Percentiles rank a stretch among this genome's conserved stretches.
Evolutionary conservation across 768 basidiomycete species (phyloP).

Genomic region (Auricularia cornea): DNA sequence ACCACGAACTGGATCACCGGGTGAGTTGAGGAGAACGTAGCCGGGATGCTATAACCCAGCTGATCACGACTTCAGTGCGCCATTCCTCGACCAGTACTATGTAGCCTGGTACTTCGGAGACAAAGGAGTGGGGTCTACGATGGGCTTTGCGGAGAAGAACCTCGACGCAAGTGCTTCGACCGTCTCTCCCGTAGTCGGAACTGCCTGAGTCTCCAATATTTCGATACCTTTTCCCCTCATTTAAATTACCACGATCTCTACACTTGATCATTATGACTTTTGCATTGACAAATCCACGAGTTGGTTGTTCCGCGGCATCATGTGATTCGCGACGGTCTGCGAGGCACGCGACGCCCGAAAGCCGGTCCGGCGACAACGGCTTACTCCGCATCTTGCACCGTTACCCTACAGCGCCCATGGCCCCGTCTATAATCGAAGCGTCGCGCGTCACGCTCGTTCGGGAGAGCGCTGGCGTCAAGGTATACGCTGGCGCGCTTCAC

Average conservation of each 20-base stretch:
- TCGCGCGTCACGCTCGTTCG: neutral
- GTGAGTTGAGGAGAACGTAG: neutral
- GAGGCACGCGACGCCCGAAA: neutral
- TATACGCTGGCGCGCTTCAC: neutral
- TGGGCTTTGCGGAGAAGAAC: constrained; percentile 1
- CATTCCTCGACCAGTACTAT: constrained; percentile 9
- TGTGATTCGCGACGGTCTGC: too few species aligned
- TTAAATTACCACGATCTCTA: too few species aligned
- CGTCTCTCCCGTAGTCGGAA: neutral
- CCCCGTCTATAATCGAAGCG: neutral
- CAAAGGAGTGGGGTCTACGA: constrained; percentile 1
- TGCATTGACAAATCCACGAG: too few species aligned
- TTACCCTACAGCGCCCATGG: neutral
- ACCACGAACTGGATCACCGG: constrained; percentile 7
- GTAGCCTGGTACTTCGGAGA: constrained; percentile 6
- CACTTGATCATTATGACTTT: too few species aligned
- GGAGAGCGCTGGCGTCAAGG: neutral
- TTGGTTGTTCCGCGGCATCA: too few species aligned
- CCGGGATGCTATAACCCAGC: neutral
- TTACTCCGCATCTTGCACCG: neutral
- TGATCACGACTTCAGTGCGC: neutral
- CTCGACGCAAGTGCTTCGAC: neutral
- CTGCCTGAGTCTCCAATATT: neutral
- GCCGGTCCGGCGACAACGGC: neutral
- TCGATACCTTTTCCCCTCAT: too few species aligned